A percentile compares a stretch with the other conserved stretches of the same genome.
Evolutionary conservation across 2,329 filamentous ascomycete species (phyloP).

Genomic region (Scytalidium sp.): DNA sequence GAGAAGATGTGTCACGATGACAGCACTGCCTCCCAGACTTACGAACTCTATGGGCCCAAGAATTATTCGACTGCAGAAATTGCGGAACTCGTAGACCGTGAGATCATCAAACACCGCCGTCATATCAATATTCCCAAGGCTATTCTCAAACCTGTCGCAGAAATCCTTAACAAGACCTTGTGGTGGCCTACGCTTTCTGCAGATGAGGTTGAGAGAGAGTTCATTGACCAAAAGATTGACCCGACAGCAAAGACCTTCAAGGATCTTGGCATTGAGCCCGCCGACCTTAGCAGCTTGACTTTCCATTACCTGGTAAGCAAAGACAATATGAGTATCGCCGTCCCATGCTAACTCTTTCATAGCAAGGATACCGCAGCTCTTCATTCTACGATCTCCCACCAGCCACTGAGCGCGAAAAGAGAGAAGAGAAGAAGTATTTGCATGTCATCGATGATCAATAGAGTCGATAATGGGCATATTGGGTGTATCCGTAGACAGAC

Average conservation of each 20-base stretch:
- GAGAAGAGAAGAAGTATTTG: conserved; percentile 94
- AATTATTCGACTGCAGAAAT: conserved; percentile 90
- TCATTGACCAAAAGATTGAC: conserved; percentile 90
- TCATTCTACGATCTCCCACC: conserved; percentile 92
- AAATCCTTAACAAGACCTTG: conserved; percentile 73
- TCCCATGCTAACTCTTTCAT: conserved; percentile 31
- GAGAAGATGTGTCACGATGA: conserved; percentile 92
- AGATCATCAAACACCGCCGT: conserved; percentile 85
- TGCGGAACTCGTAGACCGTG: conserved; percentile 80
- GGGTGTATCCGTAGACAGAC: conserved; percentile 10
- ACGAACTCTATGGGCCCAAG: conserved; percentile 89
- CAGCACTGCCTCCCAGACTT: conserved; percentile 84
- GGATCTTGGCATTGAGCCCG: conserved; percentile 86
- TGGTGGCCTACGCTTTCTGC: conserved; percentile 87
- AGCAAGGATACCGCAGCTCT: conserved; percentile 89
- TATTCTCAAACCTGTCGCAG: conserved; percentile 71
- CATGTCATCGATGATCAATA: conserved; percentile 90
- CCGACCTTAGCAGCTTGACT: conserved; percentile 80
- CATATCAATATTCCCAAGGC: conserved; percentile 89
- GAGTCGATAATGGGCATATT: conserved; percentile 20
- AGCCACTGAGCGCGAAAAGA: conserved; percentile 89
- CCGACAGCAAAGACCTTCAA: conserved; percentile 90
- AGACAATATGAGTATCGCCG: neutral
- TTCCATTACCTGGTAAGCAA: conserved; percentile 86
- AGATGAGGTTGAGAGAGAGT: conserved; percentile 88